phyloP scores from a whole-genome alignment of 176 grass and related monocot genomes.

The Stipa capillata region DNA sequence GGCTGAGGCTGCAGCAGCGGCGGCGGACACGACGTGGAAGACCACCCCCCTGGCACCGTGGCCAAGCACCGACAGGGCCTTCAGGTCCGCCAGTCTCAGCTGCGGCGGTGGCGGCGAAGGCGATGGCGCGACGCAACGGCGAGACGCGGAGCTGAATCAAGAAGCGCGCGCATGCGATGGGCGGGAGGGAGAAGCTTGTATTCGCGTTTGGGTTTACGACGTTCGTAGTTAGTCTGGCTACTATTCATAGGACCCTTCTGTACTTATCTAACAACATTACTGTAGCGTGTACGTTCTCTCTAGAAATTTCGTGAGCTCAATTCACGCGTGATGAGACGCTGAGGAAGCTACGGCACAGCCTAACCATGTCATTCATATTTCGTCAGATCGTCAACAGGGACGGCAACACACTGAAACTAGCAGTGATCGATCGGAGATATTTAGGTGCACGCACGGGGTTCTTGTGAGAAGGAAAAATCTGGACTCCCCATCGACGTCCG shows the following conservation, averaged over 20 bases:
- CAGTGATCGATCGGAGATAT: neutral
- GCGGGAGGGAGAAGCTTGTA: neutral
- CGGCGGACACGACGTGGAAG: constrained; percentile 39
- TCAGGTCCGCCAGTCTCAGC: constrained; percentile 41
- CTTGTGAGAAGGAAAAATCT: neutral
- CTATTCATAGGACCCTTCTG: no score
- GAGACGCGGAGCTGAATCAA: neutral
- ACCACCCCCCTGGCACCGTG: constrained; percentile 67
- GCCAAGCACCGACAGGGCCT: constrained; percentile 58
- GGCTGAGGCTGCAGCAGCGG: no score
- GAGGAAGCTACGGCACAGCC: neutral
- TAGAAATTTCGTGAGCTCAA: neutral
- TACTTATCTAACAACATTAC: neutral
- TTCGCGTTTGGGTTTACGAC: neutral
- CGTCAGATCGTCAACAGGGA: neutral
- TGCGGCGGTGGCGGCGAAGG: neutral
- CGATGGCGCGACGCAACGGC: neutral
- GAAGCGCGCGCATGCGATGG: neutral
- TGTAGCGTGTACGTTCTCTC: neutral
- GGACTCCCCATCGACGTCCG: neutral
- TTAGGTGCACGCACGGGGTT: neutral
- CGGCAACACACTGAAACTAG: neutral
- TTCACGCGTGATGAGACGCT: neutral
- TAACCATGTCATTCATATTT: neutral
- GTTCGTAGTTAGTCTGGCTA: neutral